Evolutionary conservation across 495 filamentous ascomycete species (phyloP).

Genomic region (Penicillium bialowiezense): DNA sequence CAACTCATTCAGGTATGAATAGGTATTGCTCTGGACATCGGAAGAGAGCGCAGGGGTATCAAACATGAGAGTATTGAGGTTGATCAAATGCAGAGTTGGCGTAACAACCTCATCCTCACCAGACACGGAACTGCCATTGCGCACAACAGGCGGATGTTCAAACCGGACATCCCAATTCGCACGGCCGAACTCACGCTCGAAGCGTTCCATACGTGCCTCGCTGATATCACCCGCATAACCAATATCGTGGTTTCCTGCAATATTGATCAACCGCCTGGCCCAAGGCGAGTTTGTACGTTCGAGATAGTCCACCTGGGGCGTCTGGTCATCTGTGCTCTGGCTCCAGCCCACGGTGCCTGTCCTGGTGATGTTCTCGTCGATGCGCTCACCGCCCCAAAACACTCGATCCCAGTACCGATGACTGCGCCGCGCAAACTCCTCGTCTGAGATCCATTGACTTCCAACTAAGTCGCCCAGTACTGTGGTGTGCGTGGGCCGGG

Average conservation of each 20-base stretch:
- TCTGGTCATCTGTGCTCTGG: slow-evolving; percentile 31
- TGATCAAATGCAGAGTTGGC: slow-evolving; percentile 67
- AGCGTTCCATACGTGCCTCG: slow-evolving; percentile 65
- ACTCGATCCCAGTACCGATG: slow-evolving; percentile 79
- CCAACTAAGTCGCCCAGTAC: slow-evolving; percentile 90
- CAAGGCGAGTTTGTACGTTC: slow-evolving; percentile 57
- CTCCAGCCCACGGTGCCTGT: slow-evolving; percentile 23
- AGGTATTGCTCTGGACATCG: slow-evolving; percentile 66
- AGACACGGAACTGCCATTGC: slow-evolving; percentile 14
- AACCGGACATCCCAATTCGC: slow-evolving; percentile 86
- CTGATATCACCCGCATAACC: slow-evolving; percentile 92
- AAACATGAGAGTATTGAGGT: slow-evolving; percentile 88
- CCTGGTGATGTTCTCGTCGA: slow-evolving; percentile 58
- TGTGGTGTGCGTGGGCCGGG: slow-evolving; percentile 78
- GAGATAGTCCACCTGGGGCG: slow-evolving; percentile 41
- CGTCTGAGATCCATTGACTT: slow-evolving; percentile 91
- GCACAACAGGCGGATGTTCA: slow-evolving; percentile 37
- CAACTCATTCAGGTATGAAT: slow-evolving; percentile 71
- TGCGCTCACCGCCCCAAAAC: slow-evolving; percentile 63
- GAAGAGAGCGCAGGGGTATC: slow-evolving; percentile 71
- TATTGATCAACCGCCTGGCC: slow-evolving; percentile 75
- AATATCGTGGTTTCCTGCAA: slow-evolving; percentile 93
- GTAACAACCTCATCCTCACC: slow-evolving; percentile 16
- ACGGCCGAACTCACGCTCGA: slow-evolving; percentile 78
- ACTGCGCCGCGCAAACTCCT: slow-evolving; percentile 72